Percentiles rank a stretch among this genome's conserved stretches.
Conservation (phyloP, 2,329 filamentous ascomycete genomes). For the Beauveria caledonica region DNA sequence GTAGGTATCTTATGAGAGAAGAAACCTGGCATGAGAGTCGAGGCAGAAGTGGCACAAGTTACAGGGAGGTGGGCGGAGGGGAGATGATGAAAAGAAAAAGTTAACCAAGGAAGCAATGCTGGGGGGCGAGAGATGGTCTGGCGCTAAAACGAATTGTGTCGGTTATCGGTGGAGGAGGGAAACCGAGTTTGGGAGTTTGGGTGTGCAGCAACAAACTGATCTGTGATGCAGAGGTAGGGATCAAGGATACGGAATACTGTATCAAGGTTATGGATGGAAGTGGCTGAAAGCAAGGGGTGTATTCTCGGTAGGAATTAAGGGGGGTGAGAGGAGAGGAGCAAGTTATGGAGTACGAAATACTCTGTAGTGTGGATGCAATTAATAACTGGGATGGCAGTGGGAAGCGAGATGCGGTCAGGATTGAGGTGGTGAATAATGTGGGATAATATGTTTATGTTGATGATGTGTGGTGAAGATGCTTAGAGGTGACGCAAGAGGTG, state of each 20-base stretch:
- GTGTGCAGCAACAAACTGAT: not conserved
- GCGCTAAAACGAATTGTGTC: constrained; percentile 1
- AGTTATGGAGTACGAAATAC: not conserved
- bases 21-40: not conserved
- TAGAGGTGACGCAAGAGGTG: not conserved
- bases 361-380: not conserved
- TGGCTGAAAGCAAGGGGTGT: too few relatives aligned
- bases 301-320: not conserved
- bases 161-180: constrained; percentile 7
- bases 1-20: not conserved
- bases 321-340: too few relatives aligned
- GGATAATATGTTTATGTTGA: not conserved
- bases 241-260: too few relatives aligned
- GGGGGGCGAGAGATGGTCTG: not conserved
- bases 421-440: not conserved
- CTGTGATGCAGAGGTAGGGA: not conserved
- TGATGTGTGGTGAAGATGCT: not conserved
- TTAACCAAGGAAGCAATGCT: constrained; percentile 5
- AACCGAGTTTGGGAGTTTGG: not conserved
- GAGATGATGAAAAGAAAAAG: constrained; percentile 9
- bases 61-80: not conserved
- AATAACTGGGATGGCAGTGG: not conserved
- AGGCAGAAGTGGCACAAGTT: not conserved
- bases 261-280: too few relatives aligned
- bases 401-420: not conserved